Evolutionary conservation across 768 basidiomycete species (phyloP).

Genomic region (Mycena crocata): DNA sequence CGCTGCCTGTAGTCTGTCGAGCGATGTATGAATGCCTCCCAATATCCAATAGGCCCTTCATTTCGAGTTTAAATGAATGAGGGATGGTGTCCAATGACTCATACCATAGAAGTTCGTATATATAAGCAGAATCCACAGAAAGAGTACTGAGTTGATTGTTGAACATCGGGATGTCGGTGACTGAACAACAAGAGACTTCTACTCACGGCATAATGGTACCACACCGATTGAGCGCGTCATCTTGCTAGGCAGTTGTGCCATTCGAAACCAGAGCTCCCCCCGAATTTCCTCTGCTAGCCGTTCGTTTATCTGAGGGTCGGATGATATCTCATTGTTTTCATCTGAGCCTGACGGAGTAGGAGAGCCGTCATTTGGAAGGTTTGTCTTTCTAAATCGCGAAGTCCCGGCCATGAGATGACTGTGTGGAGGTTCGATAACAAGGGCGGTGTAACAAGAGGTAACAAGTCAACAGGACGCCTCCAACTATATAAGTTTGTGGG

Average conservation of each 20-base stretch:
- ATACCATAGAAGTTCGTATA: constrained; percentile 21
- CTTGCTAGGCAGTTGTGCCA: constrained; percentile 16
- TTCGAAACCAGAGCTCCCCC: constrained; percentile 16
- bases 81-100: not conserved
- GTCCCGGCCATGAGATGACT: not conserved
- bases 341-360: not conserved
- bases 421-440: too few species aligned
- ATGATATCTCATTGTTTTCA: not conserved
- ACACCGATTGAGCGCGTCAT: constrained; percentile 5
- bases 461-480: too few species aligned
- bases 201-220: constrained; percentile 17
- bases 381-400: not conserved
- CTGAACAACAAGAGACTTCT: too few species aligned
- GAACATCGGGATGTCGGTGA: not conserved
- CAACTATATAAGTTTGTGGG: too few species aligned
- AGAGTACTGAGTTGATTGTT: constrained; percentile 1
- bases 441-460: too few species aligned
- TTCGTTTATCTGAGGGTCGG: constrained; percentile 19
- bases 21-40: constrained; percentile 15
- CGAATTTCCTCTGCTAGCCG: constrained; percentile 10
- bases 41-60: constrained; percentile 20
- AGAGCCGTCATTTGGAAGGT: not conserved
- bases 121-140: constrained; percentile 8
- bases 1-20: constrained; percentile 17
- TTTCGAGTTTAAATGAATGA: not conserved